Conservation (phyloP, 257 asterid genomes). For the Plectranthus barbatus region DNA sequence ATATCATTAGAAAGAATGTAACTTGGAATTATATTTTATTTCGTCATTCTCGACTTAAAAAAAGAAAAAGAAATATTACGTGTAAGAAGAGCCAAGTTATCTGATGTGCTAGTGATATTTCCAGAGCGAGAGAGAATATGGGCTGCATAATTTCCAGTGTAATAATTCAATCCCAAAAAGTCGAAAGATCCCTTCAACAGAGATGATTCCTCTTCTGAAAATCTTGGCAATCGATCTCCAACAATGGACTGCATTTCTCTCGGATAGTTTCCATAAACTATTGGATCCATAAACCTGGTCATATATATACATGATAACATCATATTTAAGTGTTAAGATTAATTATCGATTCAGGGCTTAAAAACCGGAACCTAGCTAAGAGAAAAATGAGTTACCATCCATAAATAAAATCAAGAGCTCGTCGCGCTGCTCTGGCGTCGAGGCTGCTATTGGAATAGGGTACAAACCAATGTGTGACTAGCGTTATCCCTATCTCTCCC, state of each 20-base stretch:
- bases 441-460: conserved; percentile 28
- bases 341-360: too few relatives aligned
- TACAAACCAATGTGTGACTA: conserved; percentile 31
- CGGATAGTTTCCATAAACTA: conserved; percentile 48
- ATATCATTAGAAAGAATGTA: too few relatives aligned
- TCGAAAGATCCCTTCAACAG: conserved; percentile 43
- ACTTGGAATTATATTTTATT: too few relatives aligned
- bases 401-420: conserved; percentile 45
- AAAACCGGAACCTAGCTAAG: neutral
- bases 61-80: conserved; percentile 10
- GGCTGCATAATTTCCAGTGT: conserved; percentile 36
- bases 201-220: conserved; percentile 16
- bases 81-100: conserved; percentile 12
- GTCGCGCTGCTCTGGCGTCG: conserved; percentile 39
- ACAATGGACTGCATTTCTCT: conserved; percentile 27
- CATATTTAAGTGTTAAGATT: neutral
- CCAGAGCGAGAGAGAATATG: neutral
- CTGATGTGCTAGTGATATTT: conserved; percentile 16
- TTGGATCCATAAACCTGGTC: conserved; percentile 44
- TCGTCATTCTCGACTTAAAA: too few relatives aligned
- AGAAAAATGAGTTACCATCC: conserved; percentile 55
- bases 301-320: neutral
- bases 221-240: conserved; percentile 40
- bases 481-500: conserved; percentile 51
- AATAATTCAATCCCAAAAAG: conserved; percentile 51